These are phyloP conservation scores for Xylaria multiplex DNA, from an alignment of 2,329 filamentous ascomycete species.

Conservation along the genomic window DNA sequence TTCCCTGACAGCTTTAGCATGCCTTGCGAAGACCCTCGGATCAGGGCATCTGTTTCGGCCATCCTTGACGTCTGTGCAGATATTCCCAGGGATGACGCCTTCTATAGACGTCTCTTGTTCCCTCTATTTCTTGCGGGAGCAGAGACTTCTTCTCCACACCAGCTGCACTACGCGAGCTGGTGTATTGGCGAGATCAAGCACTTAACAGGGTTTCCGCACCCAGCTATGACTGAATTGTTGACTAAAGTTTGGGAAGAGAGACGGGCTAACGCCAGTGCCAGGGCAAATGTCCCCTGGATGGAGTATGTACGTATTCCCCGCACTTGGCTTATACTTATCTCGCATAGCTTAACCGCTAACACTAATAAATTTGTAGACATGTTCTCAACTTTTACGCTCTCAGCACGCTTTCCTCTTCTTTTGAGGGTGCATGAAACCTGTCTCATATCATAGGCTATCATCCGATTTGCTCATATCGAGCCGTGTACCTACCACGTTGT, in stretches of 20 bases:
- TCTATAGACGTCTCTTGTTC: conserved; percentile 16
- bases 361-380: conserved; percentile 5
- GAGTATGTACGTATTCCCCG: conserved; percentile 8
- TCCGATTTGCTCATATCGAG: not conserved
- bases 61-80: conserved; percentile 15
- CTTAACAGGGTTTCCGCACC: conserved; percentile 10
- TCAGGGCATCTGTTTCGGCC: conserved; percentile 7
- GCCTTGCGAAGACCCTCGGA: conserved; percentile 1
- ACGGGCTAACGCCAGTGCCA: not conserved
- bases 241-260: conserved; percentile 10
- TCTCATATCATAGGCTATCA: not conserved
- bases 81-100: conserved; percentile 1
- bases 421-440: not conserved
- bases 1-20: not conserved
- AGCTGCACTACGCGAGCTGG: conserved; percentile 12
- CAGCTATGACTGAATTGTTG: conserved; percentile 9
- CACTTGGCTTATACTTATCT: not conserved
- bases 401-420: conserved; percentile 15
- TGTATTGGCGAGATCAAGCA: conserved; percentile 13
- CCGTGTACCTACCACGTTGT: not conserved
- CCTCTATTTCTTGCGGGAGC: conserved; percentile 7
- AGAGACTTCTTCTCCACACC: conserved; percentile 11
- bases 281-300: conserved; percentile 13
- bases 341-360: not conserved
- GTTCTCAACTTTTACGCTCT: conserved; percentile 7